Conservation (phyloP, 768 basidiomycete genomes). For the Boletellus emodensis region DNA sequence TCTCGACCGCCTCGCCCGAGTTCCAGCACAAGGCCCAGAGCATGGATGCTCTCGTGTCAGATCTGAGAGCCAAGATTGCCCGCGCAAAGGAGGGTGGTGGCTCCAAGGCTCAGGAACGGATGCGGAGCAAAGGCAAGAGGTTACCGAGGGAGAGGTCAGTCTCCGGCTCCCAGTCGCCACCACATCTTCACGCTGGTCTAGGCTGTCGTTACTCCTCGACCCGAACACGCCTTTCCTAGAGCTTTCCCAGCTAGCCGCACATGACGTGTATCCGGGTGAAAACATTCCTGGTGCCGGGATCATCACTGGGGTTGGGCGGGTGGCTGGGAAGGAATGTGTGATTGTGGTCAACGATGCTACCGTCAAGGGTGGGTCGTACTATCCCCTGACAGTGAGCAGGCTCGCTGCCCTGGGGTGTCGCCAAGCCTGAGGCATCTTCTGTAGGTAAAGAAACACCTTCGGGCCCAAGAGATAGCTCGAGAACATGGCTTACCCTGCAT, state of each 20-base stretch:
- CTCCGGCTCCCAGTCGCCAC: background rate
- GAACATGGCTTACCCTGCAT: constrained; percentile 89
- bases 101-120: constrained; percentile 65
- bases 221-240: constrained; percentile 88
- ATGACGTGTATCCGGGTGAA: constrained; percentile 76
- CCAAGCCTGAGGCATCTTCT: background rate
- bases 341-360: constrained; percentile 93
- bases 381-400: constrained; percentile 67
- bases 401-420: background rate
- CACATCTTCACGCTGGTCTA: constrained; percentile 27
- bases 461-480: constrained; percentile 91
- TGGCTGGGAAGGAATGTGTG: constrained; percentile 80
- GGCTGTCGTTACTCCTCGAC: constrained; percentile 73
- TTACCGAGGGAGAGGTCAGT: constrained; percentile 77
- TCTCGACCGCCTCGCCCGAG: constrained; percentile 68
- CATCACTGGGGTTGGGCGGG: constrained; percentile 79
- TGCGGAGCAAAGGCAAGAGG: constrained; percentile 75
- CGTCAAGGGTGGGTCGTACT: constrained; percentile 90
- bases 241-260: constrained; percentile 79
- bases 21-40: constrained; percentile 61
- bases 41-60: constrained; percentile 67
- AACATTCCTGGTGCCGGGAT: constrained; percentile 85
- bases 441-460: constrained; percentile 90
- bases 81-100: constrained; percentile 70
- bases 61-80: constrained; percentile 57